A percentile compares a stretch with the other conserved stretches of the same genome.
Conservation (phyloP, 176 grass and related monocot species). For the Avena eriantha region DNA sequence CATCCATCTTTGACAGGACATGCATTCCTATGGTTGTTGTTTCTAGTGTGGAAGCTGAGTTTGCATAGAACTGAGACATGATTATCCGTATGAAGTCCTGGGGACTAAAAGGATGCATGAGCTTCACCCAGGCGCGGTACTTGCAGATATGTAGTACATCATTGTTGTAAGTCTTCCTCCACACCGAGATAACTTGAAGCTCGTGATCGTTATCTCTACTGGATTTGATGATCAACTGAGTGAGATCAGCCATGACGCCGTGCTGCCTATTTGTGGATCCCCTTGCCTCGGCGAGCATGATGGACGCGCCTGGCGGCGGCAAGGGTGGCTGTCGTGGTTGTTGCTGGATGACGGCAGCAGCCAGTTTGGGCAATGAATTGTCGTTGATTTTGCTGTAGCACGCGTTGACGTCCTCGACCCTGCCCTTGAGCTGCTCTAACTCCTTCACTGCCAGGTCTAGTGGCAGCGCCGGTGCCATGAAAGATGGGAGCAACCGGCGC, state of each 20-base stretch:
- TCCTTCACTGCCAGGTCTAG: too few relatives aligned
- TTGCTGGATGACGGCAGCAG: too few relatives aligned
- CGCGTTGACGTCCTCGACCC: not conserved
- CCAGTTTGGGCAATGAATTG: too few relatives aligned
- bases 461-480: too few relatives aligned
- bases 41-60: too few relatives aligned
- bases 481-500: too few relatives aligned
- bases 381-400: not conserved
- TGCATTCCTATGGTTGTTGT: not conserved
- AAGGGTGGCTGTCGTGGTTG: too few relatives aligned
- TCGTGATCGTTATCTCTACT: too few relatives aligned
- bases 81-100: not conserved
- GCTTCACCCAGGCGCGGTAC: constrained; percentile 17
- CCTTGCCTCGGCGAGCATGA: not conserved
- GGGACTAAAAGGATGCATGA: not conserved
- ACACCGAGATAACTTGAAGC: constrained; percentile 15
- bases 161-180: not conserved
- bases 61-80: not conserved
- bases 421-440: not conserved
- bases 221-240: too few relatives aligned
- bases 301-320: not conserved
- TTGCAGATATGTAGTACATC: not conserved
- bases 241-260: too few relatives aligned
- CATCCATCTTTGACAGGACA: not conserved
- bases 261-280: not conserved